Base-by-base conservation (phyloP, 192 early-diverging fungal species). In the Coemansia sp. region DNA sequence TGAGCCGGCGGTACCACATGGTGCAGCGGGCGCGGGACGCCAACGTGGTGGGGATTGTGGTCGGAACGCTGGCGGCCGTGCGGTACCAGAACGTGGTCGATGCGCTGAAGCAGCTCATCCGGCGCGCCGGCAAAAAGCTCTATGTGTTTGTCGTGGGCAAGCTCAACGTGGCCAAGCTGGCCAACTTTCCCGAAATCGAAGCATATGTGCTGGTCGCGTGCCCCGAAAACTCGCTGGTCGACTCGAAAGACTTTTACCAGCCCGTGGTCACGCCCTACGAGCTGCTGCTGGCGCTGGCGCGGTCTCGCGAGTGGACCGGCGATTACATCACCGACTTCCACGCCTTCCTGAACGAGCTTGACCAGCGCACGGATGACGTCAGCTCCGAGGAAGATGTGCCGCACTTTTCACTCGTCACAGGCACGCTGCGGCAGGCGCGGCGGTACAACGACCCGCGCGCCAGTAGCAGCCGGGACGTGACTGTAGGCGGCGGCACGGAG, bases 201-300 rank as follows among this genome's bases (percentile, higher is more conserved):
- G 86, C 84, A 15, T 97, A 92, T 71, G 92, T 95, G 4, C 81
- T 96, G 26, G 91, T 97, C 5, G 91, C 93, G 7, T 99, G 96
- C 68, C 93, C 95, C 5, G 94, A 99, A 69, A 96, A 95, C 83
- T 87, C 89, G 50, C 83, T 99, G 60, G 86, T 96, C 25, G 97
- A 97, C 75, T 88, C 88, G 31, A 87, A 83, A 44, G 95, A 96
- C 53, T 98, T 94, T 77, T 89, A 92, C 63, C 83, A 85, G 37
- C 96, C 96, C 5, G 88, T 98, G 22, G 91, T 98, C 0, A 97
- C 96, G 8, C 95, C 95, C 1, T 97, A 84, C 63, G 96, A 98
- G 72, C 75, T 98, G 49, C 86, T 90, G 52, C 72, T 95, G 50
- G 94, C 96, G 0, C 78, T 98, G 28, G 60, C 81, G 0, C 44